Percentiles rank a stretch among this genome's conserved stretches.
phyloP scores from a whole-genome alignment of 2,329 filamentous ascomycete genomes.

The Pseudocercospora macadamiae region DNA sequence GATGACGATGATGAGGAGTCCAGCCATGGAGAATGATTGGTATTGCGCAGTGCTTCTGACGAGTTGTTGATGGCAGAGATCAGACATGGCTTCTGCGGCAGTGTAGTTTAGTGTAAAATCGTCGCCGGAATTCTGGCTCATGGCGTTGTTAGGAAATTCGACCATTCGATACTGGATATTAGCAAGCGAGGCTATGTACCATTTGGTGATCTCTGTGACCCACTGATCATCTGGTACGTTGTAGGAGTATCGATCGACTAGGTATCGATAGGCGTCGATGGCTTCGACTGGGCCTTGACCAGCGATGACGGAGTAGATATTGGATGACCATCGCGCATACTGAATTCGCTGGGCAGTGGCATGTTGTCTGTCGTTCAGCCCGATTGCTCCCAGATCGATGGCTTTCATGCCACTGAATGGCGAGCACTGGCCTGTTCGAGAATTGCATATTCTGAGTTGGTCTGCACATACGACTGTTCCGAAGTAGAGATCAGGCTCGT shows the following conservation, averaged over 20 bases:
- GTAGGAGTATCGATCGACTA: neutral
- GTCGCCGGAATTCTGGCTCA: neutral
- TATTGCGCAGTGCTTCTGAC: conserved; percentile 2
- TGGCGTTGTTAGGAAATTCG: conserved; percentile 9
- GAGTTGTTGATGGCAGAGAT: neutral
- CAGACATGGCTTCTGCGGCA: neutral
- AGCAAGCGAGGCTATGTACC: conserved; percentile 8
- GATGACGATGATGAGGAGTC: conserved; percentile 4
- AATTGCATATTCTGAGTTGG: conserved; percentile 1
- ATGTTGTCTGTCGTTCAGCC: neutral
- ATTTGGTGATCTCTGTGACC: neutral
- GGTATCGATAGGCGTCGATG: neutral
- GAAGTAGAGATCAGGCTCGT: conserved; percentile 1
- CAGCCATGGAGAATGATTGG: conserved; percentile 9
- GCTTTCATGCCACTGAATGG: neutral
- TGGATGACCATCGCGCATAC: neutral
- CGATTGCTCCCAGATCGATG: neutral
- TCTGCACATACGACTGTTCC: conserved; percentile 1
- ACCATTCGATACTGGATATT: conserved; percentile 11
- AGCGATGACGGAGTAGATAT: neutral
- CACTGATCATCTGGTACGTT: conserved; percentile 7
- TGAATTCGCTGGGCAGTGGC: neutral
- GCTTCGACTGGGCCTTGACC: neutral
- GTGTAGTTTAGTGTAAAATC: neutral
- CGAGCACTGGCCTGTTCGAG: neutral